Base-by-base conservation (phyloP, 805 yeast genomes). In the Pichia nanzhaoensis region DNA sequence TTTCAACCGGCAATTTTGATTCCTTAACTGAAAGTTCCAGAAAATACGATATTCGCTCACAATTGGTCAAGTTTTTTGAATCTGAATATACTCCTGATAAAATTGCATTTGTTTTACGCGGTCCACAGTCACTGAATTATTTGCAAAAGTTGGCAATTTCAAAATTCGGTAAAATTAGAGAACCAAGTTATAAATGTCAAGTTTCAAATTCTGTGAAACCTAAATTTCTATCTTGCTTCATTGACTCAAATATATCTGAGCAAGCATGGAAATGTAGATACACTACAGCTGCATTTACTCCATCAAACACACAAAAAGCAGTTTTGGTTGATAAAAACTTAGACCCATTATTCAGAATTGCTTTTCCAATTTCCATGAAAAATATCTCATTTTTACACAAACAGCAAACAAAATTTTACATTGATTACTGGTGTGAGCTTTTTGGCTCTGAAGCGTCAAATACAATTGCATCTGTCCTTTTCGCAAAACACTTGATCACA, bases 61-160 rank as follows among this genome's bases (percentile, higher is more conserved):
- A 63, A 13, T 51, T 82, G 17, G 37, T 52, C 3, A 48, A 55
- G 1, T 78, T 74, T 55, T 78, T 67, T 51, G 48, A 63, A 2
- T 47, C 53, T 0, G 57, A 74, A 46, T 84, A 70, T 51, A 44
- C 49, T 10, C 66, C 82, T 0, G 62, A 65, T 1, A 78, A 70
- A 36, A 75, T 80, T 76, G 64, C 79, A 0, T 42, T 84, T 20
- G 86, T 82, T 1, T 51, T 84, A 5, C 70, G 75, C 52, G 83
- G 90, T 0, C 80, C 89, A 0, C 84, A 81, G 46, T 78, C 90
- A 0, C 51, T 82, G 30, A 80, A 79, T 51, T 60, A 65, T 21
- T 57, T 84, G 31, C 75, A 74, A 36, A 82, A 76, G 52, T 47
- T 78, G 16, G 80, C 80, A 0, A 34, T 68, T 1, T 37, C 63